Base-by-base conservation (phyloP, 2,329 filamentous ascomycete species). In the Microcera coccophila region DNA sequence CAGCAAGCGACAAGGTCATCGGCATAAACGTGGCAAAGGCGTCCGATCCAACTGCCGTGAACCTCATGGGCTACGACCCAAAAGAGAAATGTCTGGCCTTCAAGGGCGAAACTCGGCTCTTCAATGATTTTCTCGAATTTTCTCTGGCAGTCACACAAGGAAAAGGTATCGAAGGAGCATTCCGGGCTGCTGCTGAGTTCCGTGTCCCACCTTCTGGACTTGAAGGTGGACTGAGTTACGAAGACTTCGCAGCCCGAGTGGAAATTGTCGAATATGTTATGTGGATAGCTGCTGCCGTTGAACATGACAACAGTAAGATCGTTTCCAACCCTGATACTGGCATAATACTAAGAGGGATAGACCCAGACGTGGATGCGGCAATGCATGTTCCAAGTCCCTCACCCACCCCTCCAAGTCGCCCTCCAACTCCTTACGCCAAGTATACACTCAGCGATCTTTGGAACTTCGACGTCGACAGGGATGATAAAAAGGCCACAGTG, bases 261-360 rank as follows among this genome's bases (percentile, higher is more conserved):
- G 58, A 60, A 41, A 36, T 59, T 10, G 45, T 60, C 16, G 53
- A 60, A 36, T 59, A 54, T 37, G 48, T 47, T 22, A 49, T 56
- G 47, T 60, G 51, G 53, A 43, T 54, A 36, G 42, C 36, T 24
- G 42, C 36, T 17, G 37, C 43, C 33, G 37, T 36, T 8, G 22
- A 17, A 3, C 28, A 22, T 11, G 14, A 29, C 21, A 7, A 26
- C 22, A 12, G 22, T 26, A 26, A 26, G 22, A 12, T 26, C 7
- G 12, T 7, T 12, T 7, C 12, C 7, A 26, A 26, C n/a, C 22
- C 22, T 26, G 12, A 12, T 26, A 26, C 7, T 12, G 7, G 12
- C 7, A 26, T 26, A 26, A 12, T 26, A 12, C 22, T 26, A 26
- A 26, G 7, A 7, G 22, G 7, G 22, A 7, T 12, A 26, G 22